A percentile compares a stretch with the other conserved stretches of the same genome.
Conservation (phyloP, 495 filamentous ascomycete species). For the Darksidea phi region DNA sequence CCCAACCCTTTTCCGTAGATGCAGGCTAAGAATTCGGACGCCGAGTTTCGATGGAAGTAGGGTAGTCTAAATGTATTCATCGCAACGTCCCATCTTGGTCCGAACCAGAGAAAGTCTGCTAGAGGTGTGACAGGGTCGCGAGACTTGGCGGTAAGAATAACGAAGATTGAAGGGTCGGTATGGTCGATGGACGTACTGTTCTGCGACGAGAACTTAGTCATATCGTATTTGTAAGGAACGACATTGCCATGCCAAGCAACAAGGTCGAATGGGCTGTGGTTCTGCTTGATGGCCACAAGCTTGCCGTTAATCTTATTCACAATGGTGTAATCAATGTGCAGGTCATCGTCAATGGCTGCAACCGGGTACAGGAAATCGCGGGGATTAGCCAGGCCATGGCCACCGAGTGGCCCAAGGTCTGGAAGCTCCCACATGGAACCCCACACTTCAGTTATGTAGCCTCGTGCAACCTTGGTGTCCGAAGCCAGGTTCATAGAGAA, state of each 20-base stretch:
- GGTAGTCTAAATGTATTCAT: conserved; percentile 48
- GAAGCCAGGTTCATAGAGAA: conserved; percentile 40
- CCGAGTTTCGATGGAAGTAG: conserved; percentile 49
- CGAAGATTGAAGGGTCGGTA: conserved; percentile 47
- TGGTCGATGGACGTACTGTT: conserved; percentile 49
- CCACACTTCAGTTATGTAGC: conserved; percentile 49
- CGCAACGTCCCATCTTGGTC: conserved; percentile 48
- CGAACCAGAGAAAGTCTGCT: conserved; percentile 49
- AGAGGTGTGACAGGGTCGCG: conserved; percentile 44
- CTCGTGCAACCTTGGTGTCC: conserved; percentile 40
- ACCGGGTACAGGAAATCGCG: conserved; percentile 49
- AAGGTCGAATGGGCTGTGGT: conserved; percentile 48
- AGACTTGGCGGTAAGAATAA: conserved; percentile 46
- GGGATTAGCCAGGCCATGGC: conserved; percentile 46
- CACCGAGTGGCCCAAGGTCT: conserved; percentile 46
- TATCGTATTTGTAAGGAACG: conserved; percentile 50
- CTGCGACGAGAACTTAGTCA: conserved; percentile 48
- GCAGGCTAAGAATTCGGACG: conserved; percentile 47
- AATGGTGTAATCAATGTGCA: conserved; percentile 44
- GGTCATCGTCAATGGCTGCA: conserved; percentile 45
- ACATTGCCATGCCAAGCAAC: conserved; percentile 50
- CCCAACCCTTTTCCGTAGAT: conserved; percentile 48
- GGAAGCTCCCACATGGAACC: conserved; percentile 47
- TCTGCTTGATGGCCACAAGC: conserved; percentile 45
- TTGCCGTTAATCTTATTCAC: conserved; percentile 46